These are phyloP conservation scores for Geotrichum fermentans DNA, from an alignment of 1,139 yeast genomes.

Conservation along the genomic window DNA sequence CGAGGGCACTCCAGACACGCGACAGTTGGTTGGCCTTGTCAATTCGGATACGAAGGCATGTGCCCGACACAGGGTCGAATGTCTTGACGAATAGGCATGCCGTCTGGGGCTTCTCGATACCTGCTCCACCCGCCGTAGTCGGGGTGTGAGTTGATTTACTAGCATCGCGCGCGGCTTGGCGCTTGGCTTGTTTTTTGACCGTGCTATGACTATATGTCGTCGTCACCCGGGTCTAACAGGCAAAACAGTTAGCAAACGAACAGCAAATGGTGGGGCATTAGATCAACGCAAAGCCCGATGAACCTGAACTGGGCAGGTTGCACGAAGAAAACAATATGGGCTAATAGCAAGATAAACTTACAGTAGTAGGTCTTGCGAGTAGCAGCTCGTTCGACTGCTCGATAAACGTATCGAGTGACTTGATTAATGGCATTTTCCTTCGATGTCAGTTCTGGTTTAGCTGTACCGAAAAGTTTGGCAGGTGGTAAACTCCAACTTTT, in stretches of 20 bases:
- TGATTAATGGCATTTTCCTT: conserved; percentile 37
- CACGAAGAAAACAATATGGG: too few relatives aligned
- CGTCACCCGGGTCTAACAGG: conserved; percentile 41
- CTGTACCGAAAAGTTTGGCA: conserved; percentile 4
- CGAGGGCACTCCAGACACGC: conserved; percentile 72
- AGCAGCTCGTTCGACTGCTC: conserved; percentile 45
- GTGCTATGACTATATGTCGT: conserved; percentile 44
- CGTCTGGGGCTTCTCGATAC: conserved; percentile 24
- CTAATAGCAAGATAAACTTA: conserved; percentile 28
- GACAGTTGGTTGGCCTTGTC: conserved; percentile 71
- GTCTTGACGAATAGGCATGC: conserved; percentile 59
- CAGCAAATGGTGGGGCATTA: too few relatives aligned
- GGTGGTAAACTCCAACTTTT: background rate
- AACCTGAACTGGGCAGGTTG: conserved; percentile 23
- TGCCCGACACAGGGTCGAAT: conserved; percentile 66
- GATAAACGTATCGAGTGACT: conserved; percentile 49
- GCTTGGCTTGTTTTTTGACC: conserved; percentile 30
- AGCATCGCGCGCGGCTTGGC: conserved; percentile 28
- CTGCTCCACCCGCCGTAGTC: conserved; percentile 2
- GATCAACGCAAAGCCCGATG: too few relatives aligned
- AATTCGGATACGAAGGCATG: conserved; percentile 59
- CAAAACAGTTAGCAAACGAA: too few relatives aligned
- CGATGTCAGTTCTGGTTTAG: background rate
- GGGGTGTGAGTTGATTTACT: conserved; percentile 12
- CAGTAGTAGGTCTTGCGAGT: conserved; percentile 47